Evolutionary conservation across 495 filamentous ascomycete species (phyloP), one percentile per base, ranked within the genome.

Genomic region (Sabuloglossum arenarium): DNA sequence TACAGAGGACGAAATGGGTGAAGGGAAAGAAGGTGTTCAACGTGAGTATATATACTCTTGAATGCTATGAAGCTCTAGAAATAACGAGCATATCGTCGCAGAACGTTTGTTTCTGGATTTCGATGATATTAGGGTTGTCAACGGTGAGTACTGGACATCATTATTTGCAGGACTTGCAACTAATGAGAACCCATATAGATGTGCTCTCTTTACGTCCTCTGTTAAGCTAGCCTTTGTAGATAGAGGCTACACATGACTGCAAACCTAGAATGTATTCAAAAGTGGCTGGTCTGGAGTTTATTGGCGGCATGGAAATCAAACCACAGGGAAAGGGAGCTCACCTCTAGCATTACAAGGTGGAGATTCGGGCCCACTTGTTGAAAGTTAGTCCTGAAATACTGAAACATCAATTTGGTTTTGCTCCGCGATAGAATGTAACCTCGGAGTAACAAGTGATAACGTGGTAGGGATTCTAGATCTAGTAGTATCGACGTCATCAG

Each of bases 101-200:
- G 76, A 98, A 98, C 64, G 78, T 88, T 1, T 80, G 88, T 60
- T 97, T 98, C 64, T 98, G 91, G 91, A 82, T 77, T 62, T 86
- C 80, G 8, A 97, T 98, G 88, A 91, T 96, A 58, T 68, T 91
- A 58, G 91, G 91, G 6, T 70, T 97, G 49, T 80, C 83, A 27
- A 73, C 94, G 79, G 85, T 93, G 70, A 72, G 84, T 73, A 21
- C 19, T 21, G 21, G 16, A 21, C 5, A 4, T 23, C 24, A 6
- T 6, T 6, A 28, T 5, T 19, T 16, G 24, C 5, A 51, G 23
- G 34, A 16, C 16, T 39, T 5, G 6, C 14, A 24, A 23, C 47
- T 51, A 27, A 51, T 11, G 6, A 2, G 16, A 27, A 28, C 4
- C 12, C 10, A 28, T 19, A 49, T 28, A 51, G 47, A 51, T 51